Base-by-base conservation (phyloP, 1,284 basidiomycete genomes). In the Naganishia cerealis region DNA sequence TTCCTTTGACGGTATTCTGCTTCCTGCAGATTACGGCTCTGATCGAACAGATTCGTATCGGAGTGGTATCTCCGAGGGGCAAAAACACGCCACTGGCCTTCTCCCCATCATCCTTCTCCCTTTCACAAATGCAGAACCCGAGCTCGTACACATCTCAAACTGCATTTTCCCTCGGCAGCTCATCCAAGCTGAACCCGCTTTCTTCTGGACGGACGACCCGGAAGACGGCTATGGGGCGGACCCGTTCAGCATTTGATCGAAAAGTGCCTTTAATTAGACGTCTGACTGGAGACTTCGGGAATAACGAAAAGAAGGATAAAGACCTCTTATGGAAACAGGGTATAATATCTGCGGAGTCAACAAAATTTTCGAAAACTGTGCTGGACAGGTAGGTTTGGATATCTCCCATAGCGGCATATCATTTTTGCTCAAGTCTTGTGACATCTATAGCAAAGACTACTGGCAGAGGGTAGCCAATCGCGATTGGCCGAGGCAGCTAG, bases 301-400 rank as follows among this genome's bases (percentile, higher is more conserved):
- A 78, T 26, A 73, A 75, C 46, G 78, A 77, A 42, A 78, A 74
- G n/a, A 78, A 78, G 65, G 80, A 81, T 68, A 79, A 78, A 70
- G 80, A 81, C 67, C 72, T 75, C 0, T 76, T 77, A 6, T 81
- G 80, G 80, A 77, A 78, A 63, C 50, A 63, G 21, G 33, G 57
- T 46, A 61, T 67, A 26, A 66, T 69, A 48, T 15, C 48, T 26
- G 67, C 75, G 68, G 79, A 81, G 72, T 73, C 62, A 71, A 76
- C 68, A 36, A 75, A 53, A 39, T 71, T 65, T 39, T 55, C 65
- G 9, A 76, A 77, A 56, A 77, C 78, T 73, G 77, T 75, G 10
- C 70, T 80, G 1, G 79, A 81, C 33, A 70, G 73, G 75, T 75
- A 40, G 70, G 73, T 65, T 50, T 16, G 26, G 36, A 15, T 24